Base-by-base conservation (phyloP, 1,284 basidiomycete genomes). In the Testicularia cyperi region DNA sequence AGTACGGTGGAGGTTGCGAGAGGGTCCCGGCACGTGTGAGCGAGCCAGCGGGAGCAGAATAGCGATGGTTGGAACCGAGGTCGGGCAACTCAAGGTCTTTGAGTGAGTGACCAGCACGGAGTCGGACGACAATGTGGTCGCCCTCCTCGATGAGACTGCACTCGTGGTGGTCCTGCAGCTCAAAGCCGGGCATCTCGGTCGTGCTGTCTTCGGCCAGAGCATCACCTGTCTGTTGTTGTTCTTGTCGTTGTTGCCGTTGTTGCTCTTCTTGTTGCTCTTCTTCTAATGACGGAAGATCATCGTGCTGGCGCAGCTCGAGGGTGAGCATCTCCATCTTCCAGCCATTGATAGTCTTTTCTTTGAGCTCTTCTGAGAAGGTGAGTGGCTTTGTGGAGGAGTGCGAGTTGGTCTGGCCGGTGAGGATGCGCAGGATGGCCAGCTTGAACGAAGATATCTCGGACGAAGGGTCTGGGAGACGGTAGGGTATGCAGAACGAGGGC, bases 261-360 rank as follows among this genome's bases (percentile, higher is more conserved):
- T 44, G 18, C 25, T 18, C 13, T 15, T 37, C 15, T 25, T 48
- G 20, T 30, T 37, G 25, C 34, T 35, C 26, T 29, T 48, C 38
- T 22, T 30, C 23, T 42, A 64, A 48, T 1, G 62, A 53, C 20
- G 58, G 55, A 16, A 67, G 60, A 28, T 68, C 55, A 27, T 61
- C 67, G 26, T 47, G 49, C 37, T 76, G 74, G 14, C 62, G 45
- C n/a, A 74, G 65, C 28, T 73, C 57, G n/a, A 76, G 61, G 2
- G 58, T 57, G 36, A 76, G 56, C 65, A 71, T 68, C 36, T 66
- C 55, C 44, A 71, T 67, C 26, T 73, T 65, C 74, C 74, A 76
- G 21, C 66, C 60, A 18, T 72, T 68, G 38, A 76, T 65, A 13
- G 72, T 46, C 40, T 55, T 42, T 8, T 38, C 40, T 39, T 39